Evolutionary conservation across 208 protist genomes (phyloP).

Genomic region (Leishmania arabica): DNA sequence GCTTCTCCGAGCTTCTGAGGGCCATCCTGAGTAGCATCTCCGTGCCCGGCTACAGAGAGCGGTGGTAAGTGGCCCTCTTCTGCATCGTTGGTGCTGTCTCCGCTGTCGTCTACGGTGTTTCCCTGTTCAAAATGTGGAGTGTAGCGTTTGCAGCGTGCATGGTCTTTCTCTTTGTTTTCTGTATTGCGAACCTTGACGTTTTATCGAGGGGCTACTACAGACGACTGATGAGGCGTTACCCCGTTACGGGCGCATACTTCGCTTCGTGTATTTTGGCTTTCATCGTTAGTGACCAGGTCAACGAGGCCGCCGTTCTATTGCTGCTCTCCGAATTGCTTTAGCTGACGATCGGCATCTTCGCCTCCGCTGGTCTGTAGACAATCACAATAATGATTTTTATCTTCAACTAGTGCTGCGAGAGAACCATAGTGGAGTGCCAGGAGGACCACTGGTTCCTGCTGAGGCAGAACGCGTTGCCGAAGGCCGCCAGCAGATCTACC

Average conservation of each 20-base stretch:
- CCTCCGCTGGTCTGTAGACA: constrained; percentile 29
- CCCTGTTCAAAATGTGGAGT: constrained; percentile 30
- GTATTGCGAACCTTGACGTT: constrained; percentile 47
- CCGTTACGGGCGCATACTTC: constrained; percentile 27
- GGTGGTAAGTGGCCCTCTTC: constrained; percentile 43
- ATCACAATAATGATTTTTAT: constrained; percentile 36
- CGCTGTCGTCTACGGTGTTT: constrained; percentile 35
- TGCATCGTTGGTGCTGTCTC: constrained; percentile 30
- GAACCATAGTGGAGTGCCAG: constrained; percentile 27
- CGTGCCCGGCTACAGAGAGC: constrained; percentile 51
- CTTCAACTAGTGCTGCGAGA: constrained; percentile 53
- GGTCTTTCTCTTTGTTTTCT: constrained; percentile 41
- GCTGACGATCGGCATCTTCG: constrained; percentile 35
- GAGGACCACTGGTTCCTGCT: constrained; percentile 27
- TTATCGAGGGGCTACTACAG: constrained; percentile 53
- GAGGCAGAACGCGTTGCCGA: neutral
- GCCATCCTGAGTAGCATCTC: constrained; percentile 42
- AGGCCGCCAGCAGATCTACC: neutral
- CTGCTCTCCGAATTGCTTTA: constrained; percentile 36
- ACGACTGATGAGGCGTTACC: constrained; percentile 33
- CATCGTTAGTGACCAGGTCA: constrained; percentile 30
- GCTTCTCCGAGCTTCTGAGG: constrained; percentile 48
- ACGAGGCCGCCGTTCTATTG: constrained; percentile 35
- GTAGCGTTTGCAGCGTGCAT: constrained; percentile 27
- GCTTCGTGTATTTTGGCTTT: constrained; percentile 45